phyloP scores from a whole-genome alignment of 768 basidiomycete genomes.

The Xerocomellus intermedius region DNA sequence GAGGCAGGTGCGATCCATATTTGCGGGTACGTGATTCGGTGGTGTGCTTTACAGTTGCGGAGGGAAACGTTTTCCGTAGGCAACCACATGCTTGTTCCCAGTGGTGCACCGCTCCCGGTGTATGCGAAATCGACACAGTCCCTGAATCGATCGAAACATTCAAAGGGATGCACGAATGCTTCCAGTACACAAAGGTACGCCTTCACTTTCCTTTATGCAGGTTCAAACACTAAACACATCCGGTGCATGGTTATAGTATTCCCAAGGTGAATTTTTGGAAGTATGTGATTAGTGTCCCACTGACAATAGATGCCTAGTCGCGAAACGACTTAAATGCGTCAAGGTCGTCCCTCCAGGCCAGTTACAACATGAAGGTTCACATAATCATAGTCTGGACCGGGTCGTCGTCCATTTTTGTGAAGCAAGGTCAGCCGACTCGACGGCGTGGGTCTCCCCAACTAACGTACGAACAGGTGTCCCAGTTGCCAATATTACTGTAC shows the following conservation, averaged over 20 bases:
- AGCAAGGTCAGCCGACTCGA: slow-evolving; percentile 33
- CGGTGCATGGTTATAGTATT: slow-evolving; percentile 40
- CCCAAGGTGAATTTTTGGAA: slow-evolving; percentile 40
- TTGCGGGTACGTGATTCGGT: slow-evolving; percentile 46
- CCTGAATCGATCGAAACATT: slow-evolving; percentile 61
- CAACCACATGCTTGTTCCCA: slow-evolving; percentile 51
- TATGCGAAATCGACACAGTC: slow-evolving; percentile 55
- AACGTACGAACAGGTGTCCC: slow-evolving; percentile 39
- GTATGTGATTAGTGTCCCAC: too few species aligned
- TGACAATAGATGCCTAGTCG: slow-evolving; percentile 31
- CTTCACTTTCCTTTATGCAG: background rate
- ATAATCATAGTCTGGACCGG: slow-evolving; percentile 45
- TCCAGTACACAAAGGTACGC: slow-evolving; percentile 60
- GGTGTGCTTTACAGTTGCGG: slow-evolving; percentile 1
- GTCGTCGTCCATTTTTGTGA: slow-evolving; percentile 53
- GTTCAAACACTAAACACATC: background rate
- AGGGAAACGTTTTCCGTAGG: background rate
- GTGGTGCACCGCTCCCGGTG: slow-evolving; percentile 46
- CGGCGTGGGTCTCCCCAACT: background rate
- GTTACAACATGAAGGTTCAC: slow-evolving; percentile 44
- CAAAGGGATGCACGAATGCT: slow-evolving; percentile 55
- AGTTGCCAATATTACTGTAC: slow-evolving; percentile 60
- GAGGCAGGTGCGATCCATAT: slow-evolving; percentile 44
- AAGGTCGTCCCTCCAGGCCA: slow-evolving; percentile 44
- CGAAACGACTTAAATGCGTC: slow-evolving; percentile 51